Base-by-base conservation (phyloP, 306 rosid genomes). In the Glycine latifolia region DNA sequence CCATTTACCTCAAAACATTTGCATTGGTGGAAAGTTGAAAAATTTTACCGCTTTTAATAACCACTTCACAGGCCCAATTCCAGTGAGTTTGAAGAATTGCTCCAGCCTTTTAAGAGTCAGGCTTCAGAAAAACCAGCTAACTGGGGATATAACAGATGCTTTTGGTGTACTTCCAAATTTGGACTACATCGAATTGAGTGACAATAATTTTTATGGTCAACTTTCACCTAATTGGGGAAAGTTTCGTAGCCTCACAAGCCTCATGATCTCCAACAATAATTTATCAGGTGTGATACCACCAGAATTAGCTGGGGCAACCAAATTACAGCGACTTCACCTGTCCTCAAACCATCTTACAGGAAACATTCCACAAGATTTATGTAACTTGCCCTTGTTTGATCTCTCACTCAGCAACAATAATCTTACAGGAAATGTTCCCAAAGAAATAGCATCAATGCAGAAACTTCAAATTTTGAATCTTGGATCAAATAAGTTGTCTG, bases 291-390 rank as follows among this genome's bases (percentile, higher is more conserved):
- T 10, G 0, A 77, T 83, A 71, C 86, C 86, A 7, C 14, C 61
- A 59, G 41, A 82, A 26, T 2, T 82, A 4, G 73, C 59, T 1
- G 44, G 11, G 46, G 82, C 82, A 56, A 58, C 49, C 53, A 67
- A 75, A 0, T 52, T 88, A 37, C 14, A 3, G 2, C 8, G 3
- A 2, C 88, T 84, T 16, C 47, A 81, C 55, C 48, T 83, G 4
- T 86, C 83, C 60, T 75, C 82, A 0, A 86, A 86, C 60, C 8
- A 10, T 12, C 71, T 88, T 7, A 43, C 44, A 0, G 88, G 87
- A 54, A 7, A 70, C 47, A 78, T 86, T 77, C 86, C 89, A 10
- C 60, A 17, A 48, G 79, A 88, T 7, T 35, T 88, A 17, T n/a
- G 85, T 3, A 76, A 58, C 0, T 59, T 82, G 77, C 10, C 13